phyloP scores from a whole-genome alignment of 148 eudicot species.

The Drosera capensis region DNA sequence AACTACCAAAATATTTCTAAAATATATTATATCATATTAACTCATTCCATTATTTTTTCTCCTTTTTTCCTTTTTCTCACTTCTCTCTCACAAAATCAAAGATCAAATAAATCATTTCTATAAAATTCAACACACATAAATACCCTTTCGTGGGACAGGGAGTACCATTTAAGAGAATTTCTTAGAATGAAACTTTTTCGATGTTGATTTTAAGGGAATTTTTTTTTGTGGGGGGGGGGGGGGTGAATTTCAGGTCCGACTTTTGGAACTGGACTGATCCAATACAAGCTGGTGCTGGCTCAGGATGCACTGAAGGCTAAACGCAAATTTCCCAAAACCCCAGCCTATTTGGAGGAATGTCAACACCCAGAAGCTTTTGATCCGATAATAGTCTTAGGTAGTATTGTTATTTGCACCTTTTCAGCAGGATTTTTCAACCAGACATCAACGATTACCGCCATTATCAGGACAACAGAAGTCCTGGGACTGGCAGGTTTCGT shows the following conservation, averaged over 20 bases:
- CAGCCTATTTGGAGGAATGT: slow-evolving; percentile 65
- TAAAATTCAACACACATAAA: no score
- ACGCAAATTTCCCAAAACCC: slow-evolving; percentile 47
- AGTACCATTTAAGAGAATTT: no score
- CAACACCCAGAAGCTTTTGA: slow-evolving; percentile 77
- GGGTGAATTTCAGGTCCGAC: slow-evolving; percentile 8
- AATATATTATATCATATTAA: no score
- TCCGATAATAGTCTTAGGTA: slow-evolving; percentile 35
- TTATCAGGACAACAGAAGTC: slow-evolving; percentile 37
- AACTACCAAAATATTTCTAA: no score
- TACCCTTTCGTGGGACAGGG: no score
- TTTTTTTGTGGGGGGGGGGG: not conserved
- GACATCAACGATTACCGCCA: slow-evolving; percentile 52
- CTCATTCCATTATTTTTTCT: no score
- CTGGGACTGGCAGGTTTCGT: slow-evolving; percentile 66
- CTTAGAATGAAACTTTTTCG: no score
- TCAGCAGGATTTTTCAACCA: slow-evolving; percentile 72
- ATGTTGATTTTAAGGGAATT: no score
- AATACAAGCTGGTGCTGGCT: slow-evolving; percentile 68
- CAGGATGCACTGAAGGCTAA: slow-evolving; percentile 52
- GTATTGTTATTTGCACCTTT: slow-evolving; percentile 75
- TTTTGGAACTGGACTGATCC: slow-evolving; percentile 36
- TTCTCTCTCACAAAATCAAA: no score
- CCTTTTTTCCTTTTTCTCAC: no score
- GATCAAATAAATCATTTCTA: no score